phyloP scores from a whole-genome alignment of 257 asterid species.

The Solanum virginianum region DNA sequence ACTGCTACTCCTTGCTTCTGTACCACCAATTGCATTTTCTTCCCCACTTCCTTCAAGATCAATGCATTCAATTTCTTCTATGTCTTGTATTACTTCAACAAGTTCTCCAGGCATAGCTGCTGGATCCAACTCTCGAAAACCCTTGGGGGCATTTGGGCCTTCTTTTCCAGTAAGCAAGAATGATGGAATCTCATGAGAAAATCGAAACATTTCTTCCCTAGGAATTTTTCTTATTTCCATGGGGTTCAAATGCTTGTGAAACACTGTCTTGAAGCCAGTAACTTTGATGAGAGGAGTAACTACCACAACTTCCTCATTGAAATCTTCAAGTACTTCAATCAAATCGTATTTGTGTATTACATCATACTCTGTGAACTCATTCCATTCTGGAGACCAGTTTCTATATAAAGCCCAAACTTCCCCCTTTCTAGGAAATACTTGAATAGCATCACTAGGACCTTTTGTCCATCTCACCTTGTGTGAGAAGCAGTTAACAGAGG shows the following conservation, averaged over 20 bases:
- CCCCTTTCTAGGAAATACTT: conserved; percentile 48
- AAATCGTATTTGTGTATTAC: conserved; percentile 40
- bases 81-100: conserved; percentile 34
- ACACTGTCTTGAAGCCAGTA: conserved; percentile 51
- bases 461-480: conserved; percentile 39
- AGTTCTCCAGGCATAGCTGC: conserved; percentile 45
- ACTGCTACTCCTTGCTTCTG: conserved; percentile 2
- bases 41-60: conserved; percentile 21
- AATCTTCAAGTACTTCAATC: conserved; percentile 59
- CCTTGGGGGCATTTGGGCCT: conserved; percentile 27
- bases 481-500: conserved; percentile 40
- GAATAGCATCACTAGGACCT: conserved; percentile 24
- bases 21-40: conserved; percentile 13
- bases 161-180: conserved; percentile 36
- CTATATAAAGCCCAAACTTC: conserved; percentile 74
- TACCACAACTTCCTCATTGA: conserved; percentile 49
- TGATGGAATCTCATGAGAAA: conserved; percentile 69
- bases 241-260: conserved; percentile 41
- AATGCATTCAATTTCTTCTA: conserved; percentile 19
- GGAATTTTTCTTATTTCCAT: conserved; percentile 46
- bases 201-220: conserved; percentile 43
- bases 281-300: conserved; percentile 54
- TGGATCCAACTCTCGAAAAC: conserved; percentile 56
- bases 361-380: conserved; percentile 47
- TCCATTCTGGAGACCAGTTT: conserved; percentile 67